Conservation (phyloP, 2,329 filamentous ascomycete species). For the Colletotrichum salicis region DNA sequence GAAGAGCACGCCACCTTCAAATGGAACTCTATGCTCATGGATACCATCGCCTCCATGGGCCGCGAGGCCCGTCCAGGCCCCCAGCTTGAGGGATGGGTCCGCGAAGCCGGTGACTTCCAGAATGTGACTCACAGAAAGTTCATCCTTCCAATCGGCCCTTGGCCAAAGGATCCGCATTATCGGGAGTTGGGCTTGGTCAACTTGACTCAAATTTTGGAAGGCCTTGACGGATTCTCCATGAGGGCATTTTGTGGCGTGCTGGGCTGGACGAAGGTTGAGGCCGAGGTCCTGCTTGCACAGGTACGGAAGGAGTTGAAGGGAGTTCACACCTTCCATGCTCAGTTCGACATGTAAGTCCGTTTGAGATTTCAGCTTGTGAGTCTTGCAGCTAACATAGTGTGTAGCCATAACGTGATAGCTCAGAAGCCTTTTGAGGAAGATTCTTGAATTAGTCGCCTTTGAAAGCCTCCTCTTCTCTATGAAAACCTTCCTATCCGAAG, state of each 20-base stretch:
- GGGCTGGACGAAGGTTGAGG: conserved; percentile 43
- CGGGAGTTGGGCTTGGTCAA: conserved; percentile 39
- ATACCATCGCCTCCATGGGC: conserved; percentile 34
- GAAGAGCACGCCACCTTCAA: conserved; percentile 36
- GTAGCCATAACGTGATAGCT: not conserved
- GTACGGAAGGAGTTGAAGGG: conserved; percentile 45
- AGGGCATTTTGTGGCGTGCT: conserved; percentile 43
- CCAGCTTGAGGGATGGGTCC: conserved; percentile 42
- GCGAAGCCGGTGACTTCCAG: conserved; percentile 47
- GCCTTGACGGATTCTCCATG: conserved; percentile 41
- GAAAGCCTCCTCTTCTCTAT: no score
- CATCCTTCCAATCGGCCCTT: conserved; percentile 50
- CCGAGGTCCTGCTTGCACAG: conserved; percentile 41
- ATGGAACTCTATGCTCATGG: conserved; percentile 39
- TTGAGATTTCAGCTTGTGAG: not conserved
- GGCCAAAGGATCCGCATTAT: conserved; percentile 38
- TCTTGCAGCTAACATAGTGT: not conserved
- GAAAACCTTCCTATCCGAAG: no score
- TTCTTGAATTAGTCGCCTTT: not conserved
- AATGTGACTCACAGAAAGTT: conserved; percentile 45
- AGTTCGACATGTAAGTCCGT: conserved; percentile 38
- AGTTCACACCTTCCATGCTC: conserved; percentile 39
- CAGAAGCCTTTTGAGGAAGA: not conserved
- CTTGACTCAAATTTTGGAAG: conserved; percentile 36
- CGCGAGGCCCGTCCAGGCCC: conserved; percentile 41